These are phyloP conservation scores for Eutypa lata DNA, from an alignment of 2,329 filamentous ascomycete genomes.

Conservation along the genomic window DNA sequence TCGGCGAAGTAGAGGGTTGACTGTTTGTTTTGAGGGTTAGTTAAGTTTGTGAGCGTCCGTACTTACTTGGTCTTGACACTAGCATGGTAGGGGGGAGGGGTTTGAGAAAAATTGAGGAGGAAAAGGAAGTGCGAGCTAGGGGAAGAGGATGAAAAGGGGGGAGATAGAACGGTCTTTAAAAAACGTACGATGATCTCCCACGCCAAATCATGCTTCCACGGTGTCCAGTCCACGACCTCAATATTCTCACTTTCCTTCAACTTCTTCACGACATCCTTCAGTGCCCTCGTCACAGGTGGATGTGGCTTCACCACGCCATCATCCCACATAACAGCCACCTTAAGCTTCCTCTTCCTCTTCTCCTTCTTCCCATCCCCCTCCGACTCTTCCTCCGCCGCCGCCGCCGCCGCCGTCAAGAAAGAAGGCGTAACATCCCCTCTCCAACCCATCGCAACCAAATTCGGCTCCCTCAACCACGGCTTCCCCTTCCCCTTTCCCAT, in stretches of 20 bases:
- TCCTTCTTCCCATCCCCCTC: no score
- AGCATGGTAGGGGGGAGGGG: background rate
- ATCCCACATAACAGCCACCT: conserved; percentile 58
- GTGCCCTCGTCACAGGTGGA: conserved; percentile 54
- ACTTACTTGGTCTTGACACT: no score
- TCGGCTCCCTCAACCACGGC: conserved; percentile 24
- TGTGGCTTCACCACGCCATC: conserved; percentile 60
- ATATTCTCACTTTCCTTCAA: conserved; percentile 45
- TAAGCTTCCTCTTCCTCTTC: conserved; percentile 41
- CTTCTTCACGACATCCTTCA: conserved; percentile 52
- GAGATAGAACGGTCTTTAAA: conserved; percentile 38
- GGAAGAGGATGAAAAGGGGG: background rate
- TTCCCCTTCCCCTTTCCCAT: conserved; percentile 1
- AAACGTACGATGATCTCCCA: conserved; percentile 34
- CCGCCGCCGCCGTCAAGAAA: conserved; percentile 4
- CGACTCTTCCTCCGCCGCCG: no score
- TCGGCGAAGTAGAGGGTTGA: conserved; percentile 56
- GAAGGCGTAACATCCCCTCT: conserved; percentile 12
- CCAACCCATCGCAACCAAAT: conserved; percentile 20
- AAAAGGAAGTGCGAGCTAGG: background rate
- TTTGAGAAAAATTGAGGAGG: background rate
- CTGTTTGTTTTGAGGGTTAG: conserved; percentile 8
- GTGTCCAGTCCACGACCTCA: conserved; percentile 55
- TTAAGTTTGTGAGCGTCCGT: no score
- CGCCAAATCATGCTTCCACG: conserved; percentile 49